Conservation (phyloP, 257 asterid genomes). For the Pogostemon cablin region DNA sequence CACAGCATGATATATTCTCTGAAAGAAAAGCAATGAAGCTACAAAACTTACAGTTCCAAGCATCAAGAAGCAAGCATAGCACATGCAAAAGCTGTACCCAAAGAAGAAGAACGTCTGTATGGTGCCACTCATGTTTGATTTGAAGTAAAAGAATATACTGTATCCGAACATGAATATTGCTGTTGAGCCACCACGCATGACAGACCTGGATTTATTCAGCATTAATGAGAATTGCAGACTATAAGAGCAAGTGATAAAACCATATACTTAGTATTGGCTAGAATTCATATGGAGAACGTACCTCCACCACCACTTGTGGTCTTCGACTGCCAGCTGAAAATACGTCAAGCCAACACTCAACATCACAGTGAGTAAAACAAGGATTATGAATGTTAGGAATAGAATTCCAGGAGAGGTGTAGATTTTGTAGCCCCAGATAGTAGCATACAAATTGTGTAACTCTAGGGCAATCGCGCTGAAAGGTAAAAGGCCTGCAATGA, state of each 20-base stretch:
- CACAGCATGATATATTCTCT: conserved; percentile 58
- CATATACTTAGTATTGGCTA: no score
- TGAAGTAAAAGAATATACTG: conserved; percentile 58
- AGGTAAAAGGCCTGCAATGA: conserved; percentile 82
- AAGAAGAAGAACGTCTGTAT: conserved; percentile 65
- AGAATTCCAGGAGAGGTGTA: conserved; percentile 54
- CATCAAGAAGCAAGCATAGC: conserved; percentile 75
- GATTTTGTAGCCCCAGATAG: conserved; percentile 84
- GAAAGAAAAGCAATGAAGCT: conserved; percentile 62
- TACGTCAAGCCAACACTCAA: conserved; percentile 72
- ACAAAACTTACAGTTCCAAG: conserved; percentile 71
- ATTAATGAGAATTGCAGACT: not conserved
- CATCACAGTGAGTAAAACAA: conserved; percentile 57
- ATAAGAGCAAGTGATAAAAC: not conserved
- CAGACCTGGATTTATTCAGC: conserved; percentile 58
- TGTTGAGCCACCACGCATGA: conserved; percentile 79
- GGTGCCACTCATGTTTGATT: conserved; percentile 71
- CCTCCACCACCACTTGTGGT: conserved; percentile 94
- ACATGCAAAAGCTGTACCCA: conserved; percentile 70
- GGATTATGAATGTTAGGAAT: conserved; percentile 55
- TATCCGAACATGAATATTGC: conserved; percentile 68
- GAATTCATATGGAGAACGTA: conserved; percentile 10
- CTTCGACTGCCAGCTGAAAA: conserved; percentile 78
- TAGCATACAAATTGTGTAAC: conserved; percentile 68
- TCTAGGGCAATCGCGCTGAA: conserved; percentile 76